A percentile compares a stretch with the other conserved stretches of the same genome.
These are phyloP conservation scores for Eimeria sp. DNA, from an alignment of 169 alveolate genomes.

Conservation along the genomic window DNA sequence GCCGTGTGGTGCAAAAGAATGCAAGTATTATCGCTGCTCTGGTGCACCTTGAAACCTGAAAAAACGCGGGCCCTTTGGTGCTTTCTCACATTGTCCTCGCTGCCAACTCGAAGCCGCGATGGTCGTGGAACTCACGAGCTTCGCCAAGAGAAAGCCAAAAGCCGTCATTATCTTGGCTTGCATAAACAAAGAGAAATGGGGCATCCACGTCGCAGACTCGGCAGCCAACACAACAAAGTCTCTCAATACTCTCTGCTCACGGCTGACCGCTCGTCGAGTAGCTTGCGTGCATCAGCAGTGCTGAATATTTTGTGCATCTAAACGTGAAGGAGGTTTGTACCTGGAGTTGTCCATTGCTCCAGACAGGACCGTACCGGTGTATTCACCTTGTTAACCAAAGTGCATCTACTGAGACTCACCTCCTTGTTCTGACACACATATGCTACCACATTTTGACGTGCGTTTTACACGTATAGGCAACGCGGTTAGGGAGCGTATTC, in stretches of 20 bases:
- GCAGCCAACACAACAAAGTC: background rate
- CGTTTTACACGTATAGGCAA: background rate
- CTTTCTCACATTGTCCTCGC: background rate
- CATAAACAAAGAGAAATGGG: background rate
- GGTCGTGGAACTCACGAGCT: background rate
- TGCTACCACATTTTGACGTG: background rate
- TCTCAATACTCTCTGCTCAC: background rate
- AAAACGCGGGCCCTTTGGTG: background rate
- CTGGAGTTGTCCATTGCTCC: background rate
- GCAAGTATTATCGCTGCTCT: background rate
- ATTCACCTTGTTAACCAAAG: background rate
- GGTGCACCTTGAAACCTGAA: background rate
- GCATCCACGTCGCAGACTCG: background rate
- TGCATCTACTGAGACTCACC: background rate
- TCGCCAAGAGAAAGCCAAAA: background rate
- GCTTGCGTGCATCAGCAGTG: background rate
- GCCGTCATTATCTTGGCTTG: too few species aligned
- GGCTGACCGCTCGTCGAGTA: background rate
- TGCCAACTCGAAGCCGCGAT: background rate
- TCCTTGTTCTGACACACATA: background rate
- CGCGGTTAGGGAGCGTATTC: background rate
- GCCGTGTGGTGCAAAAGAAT: background rate
- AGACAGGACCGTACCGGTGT: background rate
- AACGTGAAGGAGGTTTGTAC: background rate
- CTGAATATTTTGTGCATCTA: background rate